A percentile compares a stretch with the other conserved stretches of the same genome.
Conservation (phyloP, 768 basidiomycete genomes). For the Fomitopsis pulvina region DNA sequence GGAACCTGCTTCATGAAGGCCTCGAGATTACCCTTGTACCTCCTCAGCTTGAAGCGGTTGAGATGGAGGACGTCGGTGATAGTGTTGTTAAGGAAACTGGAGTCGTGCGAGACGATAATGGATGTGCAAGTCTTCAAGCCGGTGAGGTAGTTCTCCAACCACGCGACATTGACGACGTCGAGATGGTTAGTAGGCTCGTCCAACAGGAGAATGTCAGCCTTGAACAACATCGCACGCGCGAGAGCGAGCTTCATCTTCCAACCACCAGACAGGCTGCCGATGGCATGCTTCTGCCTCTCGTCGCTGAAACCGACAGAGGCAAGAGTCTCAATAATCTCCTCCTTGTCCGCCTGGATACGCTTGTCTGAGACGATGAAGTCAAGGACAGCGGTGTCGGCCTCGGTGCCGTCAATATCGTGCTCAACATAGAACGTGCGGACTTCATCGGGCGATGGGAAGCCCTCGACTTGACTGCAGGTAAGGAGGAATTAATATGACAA, state of each 20-base stretch:
- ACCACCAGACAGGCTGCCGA: slow-evolving; percentile 92
- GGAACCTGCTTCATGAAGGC: slow-evolving; percentile 90
- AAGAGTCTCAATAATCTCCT: slow-evolving; percentile 75
- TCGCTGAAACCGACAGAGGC: slow-evolving; percentile 89
- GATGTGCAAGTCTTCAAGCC: slow-evolving; percentile 84
- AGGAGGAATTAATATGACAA: slow-evolving; percentile 30
- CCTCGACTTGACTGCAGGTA: slow-evolving; percentile 75
- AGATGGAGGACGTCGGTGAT: slow-evolving; percentile 97
- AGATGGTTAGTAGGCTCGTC: slow-evolving; percentile 97
- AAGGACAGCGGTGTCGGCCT: slow-evolving; percentile 85
- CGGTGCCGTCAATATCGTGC: slow-evolving; percentile 96
- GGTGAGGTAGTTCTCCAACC: slow-evolving; percentile 93
- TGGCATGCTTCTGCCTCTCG: slow-evolving; percentile 77
- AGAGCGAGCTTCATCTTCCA: slow-evolving; percentile 99
- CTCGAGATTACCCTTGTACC: slow-evolving; percentile 94
- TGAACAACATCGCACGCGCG: slow-evolving; percentile 96
- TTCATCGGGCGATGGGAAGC: slow-evolving; percentile 95
- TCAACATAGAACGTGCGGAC: slow-evolving; percentile 99
- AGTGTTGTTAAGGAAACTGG: slow-evolving; percentile 94
- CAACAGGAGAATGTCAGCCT: slow-evolving; percentile 92
- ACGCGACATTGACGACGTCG: slow-evolving; percentile 95
- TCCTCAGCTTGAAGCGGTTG: slow-evolving; percentile 96
- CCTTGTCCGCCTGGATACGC: slow-evolving; percentile 64
- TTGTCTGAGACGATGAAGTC: slow-evolving; percentile 83
- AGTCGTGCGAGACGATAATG: slow-evolving; percentile 99